phyloP scores from a whole-genome alignment of 805 yeast species.

The Candida lessepsii region DNA sequence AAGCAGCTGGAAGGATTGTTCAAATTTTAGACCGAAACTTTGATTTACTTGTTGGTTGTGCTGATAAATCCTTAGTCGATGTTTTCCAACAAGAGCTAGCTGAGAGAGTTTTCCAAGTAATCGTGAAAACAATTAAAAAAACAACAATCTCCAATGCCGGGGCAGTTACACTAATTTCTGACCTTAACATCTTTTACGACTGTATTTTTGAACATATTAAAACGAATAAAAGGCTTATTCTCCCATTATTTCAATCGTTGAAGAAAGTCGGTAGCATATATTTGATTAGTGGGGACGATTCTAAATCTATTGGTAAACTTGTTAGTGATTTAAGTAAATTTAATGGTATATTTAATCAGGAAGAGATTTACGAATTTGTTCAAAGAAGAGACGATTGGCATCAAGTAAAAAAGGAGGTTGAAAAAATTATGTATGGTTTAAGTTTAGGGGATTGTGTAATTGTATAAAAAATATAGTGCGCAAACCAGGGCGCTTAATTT shows the following conservation, averaged over 20 bases:
- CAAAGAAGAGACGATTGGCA: slow-evolving; percentile 88
- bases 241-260: slow-evolving; percentile 74
- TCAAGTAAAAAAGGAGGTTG: slow-evolving; percentile 72
- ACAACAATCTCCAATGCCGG: slow-evolving; percentile 73
- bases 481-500: slow-evolving; percentile 1
- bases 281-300: slow-evolving; percentile 66
- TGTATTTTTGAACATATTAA: slow-evolving; percentile 53
- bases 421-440: slow-evolving; percentile 91
- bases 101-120: slow-evolving; percentile 71
- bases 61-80: slow-evolving; percentile 85
- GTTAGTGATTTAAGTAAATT: slow-evolving; percentile 82
- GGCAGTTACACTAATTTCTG: slow-evolving; percentile 78
- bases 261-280: slow-evolving; percentile 84
- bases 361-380: slow-evolving; percentile 91
- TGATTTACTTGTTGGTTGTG: slow-evolving; percentile 69
- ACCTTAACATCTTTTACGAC: slow-evolving; percentile 73
- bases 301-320: slow-evolving; percentile 80
- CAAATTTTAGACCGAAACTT: slow-evolving; percentile 68
- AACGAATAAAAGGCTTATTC: slow-evolving; percentile 63
- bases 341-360: slow-evolving; percentile 86
- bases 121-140: slow-evolving; percentile 76
- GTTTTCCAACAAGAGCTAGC: slow-evolving; percentile 95
- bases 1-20: slow-evolving; percentile 64
- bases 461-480: slow-evolving; percentile 12
- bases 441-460: slow-evolving; percentile 75